These are phyloP conservation scores for Golovinomyces cichoracearum DNA, from an alignment of 2,329 filamentous ascomycete genomes.

Conservation along the genomic window DNA sequence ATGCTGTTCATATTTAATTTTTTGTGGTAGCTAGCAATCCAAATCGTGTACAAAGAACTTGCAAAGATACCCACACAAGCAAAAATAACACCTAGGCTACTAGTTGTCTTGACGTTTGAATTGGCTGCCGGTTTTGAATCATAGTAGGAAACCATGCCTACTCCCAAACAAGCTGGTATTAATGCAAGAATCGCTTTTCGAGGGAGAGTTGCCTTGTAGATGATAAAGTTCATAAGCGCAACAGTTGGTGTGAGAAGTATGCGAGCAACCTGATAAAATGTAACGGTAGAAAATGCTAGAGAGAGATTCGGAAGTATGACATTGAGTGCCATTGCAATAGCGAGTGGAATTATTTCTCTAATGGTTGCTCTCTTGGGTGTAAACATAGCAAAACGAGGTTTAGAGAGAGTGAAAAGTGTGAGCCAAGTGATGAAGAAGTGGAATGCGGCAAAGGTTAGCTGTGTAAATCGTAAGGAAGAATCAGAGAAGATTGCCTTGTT, in stretches of 20 bases:
- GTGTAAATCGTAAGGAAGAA: constrained; percentile 31
- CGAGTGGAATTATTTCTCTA: constrained; percentile 34
- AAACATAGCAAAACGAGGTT: constrained; percentile 32
- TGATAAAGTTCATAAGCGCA: constrained; percentile 35
- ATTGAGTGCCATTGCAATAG: constrained; percentile 40
- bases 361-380: constrained; percentile 27
- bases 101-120: constrained; percentile 27
- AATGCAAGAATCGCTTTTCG: constrained; percentile 25
- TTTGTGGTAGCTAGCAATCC: constrained; percentile 39
- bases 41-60: constrained; percentile 41
- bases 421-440: constrained; percentile 41
- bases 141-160: constrained; percentile 41
- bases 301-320: constrained; percentile 44
- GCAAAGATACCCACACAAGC: constrained; percentile 37
- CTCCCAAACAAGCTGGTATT: constrained; percentile 34
- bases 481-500: constrained; percentile 46
- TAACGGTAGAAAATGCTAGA: constrained; percentile 39
- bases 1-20: constrained; percentile 40
- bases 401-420: constrained; percentile 35
- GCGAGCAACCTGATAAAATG: constrained; percentile 44
- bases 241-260: constrained; percentile 41
- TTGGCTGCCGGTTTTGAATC: constrained; percentile 29
- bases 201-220: constrained; percentile 32
- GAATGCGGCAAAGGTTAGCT: constrained; percentile 40
- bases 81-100: constrained; percentile 33